Base-by-base conservation (phyloP, 257 asterid genomes). In the Gentiana dahurica region DNA sequence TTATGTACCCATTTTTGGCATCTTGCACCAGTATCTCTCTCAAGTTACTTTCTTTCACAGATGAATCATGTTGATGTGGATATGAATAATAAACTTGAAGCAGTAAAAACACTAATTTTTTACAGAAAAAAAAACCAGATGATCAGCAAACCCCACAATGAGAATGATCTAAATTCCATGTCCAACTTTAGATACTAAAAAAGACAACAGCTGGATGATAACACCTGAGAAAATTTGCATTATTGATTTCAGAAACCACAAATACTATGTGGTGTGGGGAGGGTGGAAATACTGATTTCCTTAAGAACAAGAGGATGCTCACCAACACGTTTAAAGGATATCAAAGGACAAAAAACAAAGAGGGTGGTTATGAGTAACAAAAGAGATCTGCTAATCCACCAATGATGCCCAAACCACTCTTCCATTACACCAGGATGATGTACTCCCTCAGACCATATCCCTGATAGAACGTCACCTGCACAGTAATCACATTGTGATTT, bases 251-350 rank as follows among this genome's bases (percentile, higher is more conserved):
- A 7, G 46, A 7, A 39, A 41, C 9, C 9, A 41, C 46, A 41
- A 41, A 41, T 1, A 41, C 24, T 41, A 41, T 41, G 46, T 24
- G 9, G 39, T 35, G 39, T 4, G 39, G 6, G 36, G 43, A 12
- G 2, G 34, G 15, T 41, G n/a, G n/a, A n/a, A n/a, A n/a, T n/a
- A 51, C 11, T 38, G 4, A 8, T 41, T 24, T 39, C 11, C 49
- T 4, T 9, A 43, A 9, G 34, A 12, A 1, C 9, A 35, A 65
- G 24, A 53, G 36, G 45, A 1, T 6, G 2, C 93, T 79, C 68
- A 87, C 96, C 95, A 1, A 85, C 86, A 58, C 89, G 96, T 64
- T 85, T 88, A 70, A 85, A 81, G 34, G 95, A 88, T 68, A 85
- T 73, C 13, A 88, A 74, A 65, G 95, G 96, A 46, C 70, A 76